A percentile compares a stretch with the other conserved stretches of the same genome.
Evolutionary conservation across 148 eudicot species (phyloP).

Genomic region (Vaccinium macrocarpon): DNA sequence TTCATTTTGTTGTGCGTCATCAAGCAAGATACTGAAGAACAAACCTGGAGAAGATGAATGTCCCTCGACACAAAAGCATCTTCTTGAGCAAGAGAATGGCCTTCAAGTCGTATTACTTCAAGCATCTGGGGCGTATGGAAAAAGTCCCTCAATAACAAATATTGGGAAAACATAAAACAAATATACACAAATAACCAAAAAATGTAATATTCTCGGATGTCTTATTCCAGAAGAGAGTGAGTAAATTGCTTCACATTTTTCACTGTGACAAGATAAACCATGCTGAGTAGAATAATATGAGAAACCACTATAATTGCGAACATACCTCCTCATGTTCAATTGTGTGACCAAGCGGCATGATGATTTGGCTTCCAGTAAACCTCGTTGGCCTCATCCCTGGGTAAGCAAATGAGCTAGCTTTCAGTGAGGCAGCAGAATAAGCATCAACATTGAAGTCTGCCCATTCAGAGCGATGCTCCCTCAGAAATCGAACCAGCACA

Average conservation of each 20-base stretch:
- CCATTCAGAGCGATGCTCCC: conserved; percentile 99
- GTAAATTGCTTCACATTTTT: not conserved
- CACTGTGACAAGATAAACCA: not conserved
- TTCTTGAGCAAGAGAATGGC: conserved; percentile 74
- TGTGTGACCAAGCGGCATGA: conserved; percentile 94
- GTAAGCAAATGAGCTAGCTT: conserved; percentile 60
- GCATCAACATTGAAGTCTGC: conserved; percentile 93
- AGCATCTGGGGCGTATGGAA: conserved; percentile 51
- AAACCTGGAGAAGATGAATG: conserved; percentile 85
- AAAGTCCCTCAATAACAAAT: not conserved
- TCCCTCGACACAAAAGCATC: conserved; percentile 80
- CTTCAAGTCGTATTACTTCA: conserved; percentile 90
- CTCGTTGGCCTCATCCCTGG: conserved; percentile 72
- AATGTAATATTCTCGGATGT: not conserved
- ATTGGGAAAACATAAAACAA: not conserved
- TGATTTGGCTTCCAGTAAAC: conserved; percentile 83
- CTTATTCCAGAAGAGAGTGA: no score
- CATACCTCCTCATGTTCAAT: conserved; percentile 92
- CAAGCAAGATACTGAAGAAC: not conserved
- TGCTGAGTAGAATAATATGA: not conserved
- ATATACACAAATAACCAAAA: not conserved
- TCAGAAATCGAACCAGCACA: conserved; percentile 76
- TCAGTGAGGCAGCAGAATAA: conserved; percentile 73
- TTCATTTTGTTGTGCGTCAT: not conserved
- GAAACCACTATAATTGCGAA: not conserved